Evolutionary conservation across 2,329 filamentous ascomycete species (phyloP).

Genomic region (Rugonectria rugulosa): DNA sequence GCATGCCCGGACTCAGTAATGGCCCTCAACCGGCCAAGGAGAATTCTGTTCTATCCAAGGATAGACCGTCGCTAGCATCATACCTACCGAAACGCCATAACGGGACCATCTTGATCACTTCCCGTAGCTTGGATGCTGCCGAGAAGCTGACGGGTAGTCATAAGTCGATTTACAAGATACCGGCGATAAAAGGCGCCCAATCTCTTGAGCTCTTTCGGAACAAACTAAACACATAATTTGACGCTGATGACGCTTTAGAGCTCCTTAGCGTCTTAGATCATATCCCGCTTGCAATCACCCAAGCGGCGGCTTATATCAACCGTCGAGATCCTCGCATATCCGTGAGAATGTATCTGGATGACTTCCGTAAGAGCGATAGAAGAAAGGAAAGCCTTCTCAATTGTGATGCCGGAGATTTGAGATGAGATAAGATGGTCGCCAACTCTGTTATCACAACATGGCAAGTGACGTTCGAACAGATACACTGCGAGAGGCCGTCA

Average conservation of each 20-base stretch:
- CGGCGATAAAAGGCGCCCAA: neutral
- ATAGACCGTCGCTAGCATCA: neutral
- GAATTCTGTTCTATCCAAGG: no score
- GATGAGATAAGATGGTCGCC: conserved; percentile 11
- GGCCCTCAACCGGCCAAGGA: no score
- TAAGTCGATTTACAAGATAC: neutral
- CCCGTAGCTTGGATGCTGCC: neutral
- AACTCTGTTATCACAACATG: conserved; percentile 17
- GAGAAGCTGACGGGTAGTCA: neutral
- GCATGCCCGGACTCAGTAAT: no score
- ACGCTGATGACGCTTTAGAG: neutral
- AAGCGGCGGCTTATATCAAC: conserved; percentile 40
- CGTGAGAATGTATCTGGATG: conserved; percentile 41
- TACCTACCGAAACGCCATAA: neutral
- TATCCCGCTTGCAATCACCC: neutral
- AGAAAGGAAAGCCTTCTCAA: conserved; percentile 37
- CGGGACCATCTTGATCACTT: neutral
- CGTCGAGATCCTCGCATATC: conserved; percentile 33
- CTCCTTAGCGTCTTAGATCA: neutral
- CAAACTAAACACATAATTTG: neutral
- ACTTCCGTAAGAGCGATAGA: conserved; percentile 39
- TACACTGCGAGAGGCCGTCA: conserved; percentile 5
- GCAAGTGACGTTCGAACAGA: conserved; percentile 21
- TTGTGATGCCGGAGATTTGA: conserved; percentile 30
- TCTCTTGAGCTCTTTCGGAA: neutral